A percentile compares a stretch with the other conserved stretches of the same genome.
Evolutionary conservation across 805 yeast species (phyloP).

Genomic region (Ogataea minuta): DNA sequence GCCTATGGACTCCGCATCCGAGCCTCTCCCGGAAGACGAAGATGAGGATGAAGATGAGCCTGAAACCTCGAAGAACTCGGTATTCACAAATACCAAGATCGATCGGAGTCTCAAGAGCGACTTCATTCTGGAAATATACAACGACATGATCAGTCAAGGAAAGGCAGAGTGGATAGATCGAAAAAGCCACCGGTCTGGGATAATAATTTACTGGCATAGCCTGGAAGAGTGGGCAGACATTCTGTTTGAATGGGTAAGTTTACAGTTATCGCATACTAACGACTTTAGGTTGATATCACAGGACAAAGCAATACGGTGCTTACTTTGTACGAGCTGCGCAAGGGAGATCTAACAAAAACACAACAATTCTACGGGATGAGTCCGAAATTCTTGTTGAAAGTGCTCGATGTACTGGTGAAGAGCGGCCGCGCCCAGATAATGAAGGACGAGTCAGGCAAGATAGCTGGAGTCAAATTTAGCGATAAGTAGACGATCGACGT

Average conservation of each 20-base stretch:
- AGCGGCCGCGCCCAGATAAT: slow-evolving; percentile 72
- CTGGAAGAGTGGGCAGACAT: slow-evolving; percentile 66
- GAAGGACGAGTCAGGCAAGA: slow-evolving; percentile 49
- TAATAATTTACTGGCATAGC: slow-evolving; percentile 64
- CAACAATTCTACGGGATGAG: slow-evolving; percentile 68
- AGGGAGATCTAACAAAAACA: slow-evolving; percentile 55
- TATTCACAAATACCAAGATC: slow-evolving; percentile 53
- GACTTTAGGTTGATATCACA: slow-evolving; percentile 51
- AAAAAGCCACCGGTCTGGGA: slow-evolving; percentile 44
- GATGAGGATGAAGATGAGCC: slow-evolving; percentile 17
- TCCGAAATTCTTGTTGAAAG: slow-evolving; percentile 47
- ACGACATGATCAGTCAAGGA: slow-evolving; percentile 51
- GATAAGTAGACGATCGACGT: slow-evolving; percentile 36
- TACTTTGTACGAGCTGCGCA: slow-evolving; percentile 76
- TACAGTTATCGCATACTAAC: slow-evolving; percentile 21
- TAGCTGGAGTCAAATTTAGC: slow-evolving; percentile 69
- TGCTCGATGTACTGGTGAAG: slow-evolving; percentile 57
- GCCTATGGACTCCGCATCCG: slow-evolving; percentile 14
- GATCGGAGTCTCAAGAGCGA: slow-evolving; percentile 54
- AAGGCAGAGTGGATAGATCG: slow-evolving; percentile 55
- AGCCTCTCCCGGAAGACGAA: slow-evolving; percentile 4
- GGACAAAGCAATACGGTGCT: slow-evolving; percentile 78
- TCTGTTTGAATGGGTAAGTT: slow-evolving; percentile 55
- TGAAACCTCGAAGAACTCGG: slow-evolving; percentile 15
- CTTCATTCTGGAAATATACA: slow-evolving; percentile 54